Percentiles rank a stretch among this genome's conserved stretches.
Evolutionary conservation across 2,329 filamentous ascomycete genomes (phyloP).

Genomic region (Dendryphion nanum): DNA sequence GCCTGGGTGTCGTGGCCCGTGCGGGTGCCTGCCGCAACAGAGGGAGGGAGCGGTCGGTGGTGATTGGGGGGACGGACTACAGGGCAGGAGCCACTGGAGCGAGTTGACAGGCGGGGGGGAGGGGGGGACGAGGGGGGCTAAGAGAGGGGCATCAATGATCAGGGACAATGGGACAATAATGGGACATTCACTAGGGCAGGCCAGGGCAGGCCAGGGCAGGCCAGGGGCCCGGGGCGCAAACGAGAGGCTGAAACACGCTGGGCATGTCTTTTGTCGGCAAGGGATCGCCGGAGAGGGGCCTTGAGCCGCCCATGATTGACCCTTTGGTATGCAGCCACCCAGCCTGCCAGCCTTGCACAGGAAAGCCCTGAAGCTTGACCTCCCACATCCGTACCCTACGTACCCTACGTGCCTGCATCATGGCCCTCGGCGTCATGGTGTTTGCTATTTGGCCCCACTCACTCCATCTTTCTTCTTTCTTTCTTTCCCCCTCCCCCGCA

Average conservation of each 20-base stretch:
- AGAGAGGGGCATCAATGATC: neutral
- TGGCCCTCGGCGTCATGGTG: too few species aligned
- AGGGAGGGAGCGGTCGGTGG: neutral
- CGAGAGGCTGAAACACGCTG: conserved; percentile 34
- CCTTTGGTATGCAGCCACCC: too few species aligned
- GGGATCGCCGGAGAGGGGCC: conserved; percentile 21
- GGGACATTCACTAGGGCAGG: neutral
- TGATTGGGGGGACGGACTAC: neutral
- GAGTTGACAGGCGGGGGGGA: neutral
- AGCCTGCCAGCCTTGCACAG: too few species aligned
- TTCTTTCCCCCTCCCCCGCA: too few species aligned
- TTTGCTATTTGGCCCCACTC: too few species aligned
- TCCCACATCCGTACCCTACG: too few species aligned
- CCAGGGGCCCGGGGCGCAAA: conserved; percentile 20
- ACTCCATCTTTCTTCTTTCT: too few species aligned
- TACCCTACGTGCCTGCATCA: too few species aligned
- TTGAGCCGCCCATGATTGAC: too few species aligned
- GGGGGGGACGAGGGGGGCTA: neutral
- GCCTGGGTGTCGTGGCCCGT: conserved; percentile 10
- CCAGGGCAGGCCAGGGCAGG: neutral
- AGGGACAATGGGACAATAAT: neutral
- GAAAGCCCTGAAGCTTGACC: too few species aligned
- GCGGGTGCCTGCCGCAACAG: neutral
- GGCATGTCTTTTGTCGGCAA: too few species aligned
- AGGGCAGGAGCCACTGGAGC: too few species aligned